Percentiles rank a stretch among this genome's conserved stretches.
These are phyloP conservation scores for Leptomonas pyrrhocoris DNA, from an alignment of 208 protist species.

Conservation along the genomic window DNA sequence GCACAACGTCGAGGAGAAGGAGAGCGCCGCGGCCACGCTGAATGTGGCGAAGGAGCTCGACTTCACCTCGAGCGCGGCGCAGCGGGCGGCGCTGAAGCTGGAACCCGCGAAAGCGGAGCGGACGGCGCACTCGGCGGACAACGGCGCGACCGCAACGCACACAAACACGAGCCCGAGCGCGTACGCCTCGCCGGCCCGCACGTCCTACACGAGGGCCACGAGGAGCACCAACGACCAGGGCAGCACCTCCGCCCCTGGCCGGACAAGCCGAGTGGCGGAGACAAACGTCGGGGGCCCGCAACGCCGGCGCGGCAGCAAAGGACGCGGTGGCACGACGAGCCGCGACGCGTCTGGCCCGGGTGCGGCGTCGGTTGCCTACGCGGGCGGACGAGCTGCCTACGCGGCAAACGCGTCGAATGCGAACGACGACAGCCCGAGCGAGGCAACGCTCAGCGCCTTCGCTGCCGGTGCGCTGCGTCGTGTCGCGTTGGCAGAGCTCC, in stretches of 20 bases:
- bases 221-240: constrained; percentile 10
- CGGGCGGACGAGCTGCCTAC: constrained; percentile 9
- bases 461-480: constrained; percentile 24
- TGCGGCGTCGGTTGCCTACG: constrained; percentile 15
- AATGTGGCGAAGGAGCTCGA: constrained; percentile 70
- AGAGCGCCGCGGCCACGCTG: constrained; percentile 35
- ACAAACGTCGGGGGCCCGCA: constrained; percentile 18
- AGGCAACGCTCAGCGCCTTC: constrained; percentile 22
- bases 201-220: not conserved
- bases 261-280: not conserved
- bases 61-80: constrained; percentile 47
- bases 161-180: not conserved
- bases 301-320: constrained; percentile 31
- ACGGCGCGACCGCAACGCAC: not conserved
- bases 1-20: constrained; percentile 40
- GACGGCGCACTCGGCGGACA: constrained; percentile 9
- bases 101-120: constrained; percentile 14
- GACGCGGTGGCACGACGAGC: constrained; percentile 10
- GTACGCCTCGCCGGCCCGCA: constrained; percentile 14
- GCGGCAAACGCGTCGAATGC: constrained; percentile 10
- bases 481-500: constrained; percentile 44
- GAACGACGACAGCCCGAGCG: constrained; percentile 19
- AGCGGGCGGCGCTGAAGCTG: constrained; percentile 10
- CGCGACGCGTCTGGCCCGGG: constrained; percentile 1
- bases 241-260: not conserved